Percentiles rank a stretch among this genome's conserved stretches.
phyloP scores from a whole-genome alignment of 108 stramenopile genomes.

The Cyclotella atomus region DNA sequence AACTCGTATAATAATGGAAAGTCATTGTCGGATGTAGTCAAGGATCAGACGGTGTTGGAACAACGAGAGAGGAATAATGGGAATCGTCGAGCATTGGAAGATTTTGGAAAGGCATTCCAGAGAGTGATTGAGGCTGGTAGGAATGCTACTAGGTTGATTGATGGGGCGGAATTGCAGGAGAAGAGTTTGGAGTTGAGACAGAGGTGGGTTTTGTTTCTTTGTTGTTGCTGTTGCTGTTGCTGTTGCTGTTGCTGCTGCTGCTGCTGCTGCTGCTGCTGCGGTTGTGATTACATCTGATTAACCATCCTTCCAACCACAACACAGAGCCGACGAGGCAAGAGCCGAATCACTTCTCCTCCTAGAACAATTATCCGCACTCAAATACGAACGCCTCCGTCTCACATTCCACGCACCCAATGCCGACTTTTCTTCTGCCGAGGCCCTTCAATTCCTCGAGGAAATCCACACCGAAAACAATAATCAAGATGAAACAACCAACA shows the following conservation, averaged over 20 bases:
- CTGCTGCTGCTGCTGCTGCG: background rate
- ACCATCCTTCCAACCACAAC: slow-evolving; percentile 1
- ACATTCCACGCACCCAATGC: slow-evolving; percentile 31
- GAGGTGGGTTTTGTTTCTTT: background rate
- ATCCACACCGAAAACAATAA: slow-evolving; percentile 10
- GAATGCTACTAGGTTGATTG: slow-evolving; percentile 59
- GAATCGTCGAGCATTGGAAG: slow-evolving; percentile 15
- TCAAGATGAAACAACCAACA: background rate
- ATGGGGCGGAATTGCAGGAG: slow-evolving; percentile 60
- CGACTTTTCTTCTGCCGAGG: slow-evolving; percentile 42
- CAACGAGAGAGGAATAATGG: background rate
- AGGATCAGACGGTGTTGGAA: too few relatives aligned
- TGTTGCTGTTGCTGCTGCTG: background rate
- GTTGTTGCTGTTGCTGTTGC: background rate
- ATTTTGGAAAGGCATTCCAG: slow-evolving; percentile 48
- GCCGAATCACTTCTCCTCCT: slow-evolving; percentile 27
- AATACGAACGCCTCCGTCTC: slow-evolving; percentile 40
- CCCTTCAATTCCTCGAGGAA: slow-evolving; percentile 36
- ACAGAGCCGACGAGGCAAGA: slow-evolving; percentile 39
- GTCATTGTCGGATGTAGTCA: too few relatives aligned
- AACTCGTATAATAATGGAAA: too few relatives aligned
- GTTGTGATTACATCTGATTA: background rate
- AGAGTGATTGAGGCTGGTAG: slow-evolving; percentile 63
- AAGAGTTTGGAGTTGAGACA: slow-evolving; percentile 55
- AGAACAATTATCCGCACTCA: slow-evolving; percentile 23